phyloP scores from a whole-genome alignment of 1,139 yeast species.

The Saccharomyces hybrid region DNA sequence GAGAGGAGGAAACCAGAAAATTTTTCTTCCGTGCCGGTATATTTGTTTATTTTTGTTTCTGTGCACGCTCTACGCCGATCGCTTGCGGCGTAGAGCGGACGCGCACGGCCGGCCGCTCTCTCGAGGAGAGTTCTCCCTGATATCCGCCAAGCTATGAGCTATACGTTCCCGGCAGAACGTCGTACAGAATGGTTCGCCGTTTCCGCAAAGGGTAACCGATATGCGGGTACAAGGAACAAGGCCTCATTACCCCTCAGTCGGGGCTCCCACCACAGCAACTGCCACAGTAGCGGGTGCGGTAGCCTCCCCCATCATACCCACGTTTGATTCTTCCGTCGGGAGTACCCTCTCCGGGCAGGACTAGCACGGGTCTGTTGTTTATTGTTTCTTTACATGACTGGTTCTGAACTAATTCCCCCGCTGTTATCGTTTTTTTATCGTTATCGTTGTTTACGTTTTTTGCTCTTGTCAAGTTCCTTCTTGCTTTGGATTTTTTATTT shows the following conservation, averaged over 20 bases:
- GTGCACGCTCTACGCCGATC: neutral
- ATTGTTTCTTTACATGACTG: neutral
- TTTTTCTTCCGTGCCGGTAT: neutral
- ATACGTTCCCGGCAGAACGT: neutral
- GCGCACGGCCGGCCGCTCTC: neutral
- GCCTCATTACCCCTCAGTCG: neutral
- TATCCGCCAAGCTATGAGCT: neutral
- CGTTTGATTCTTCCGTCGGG: neutral
- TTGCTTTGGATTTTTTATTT: neutral
- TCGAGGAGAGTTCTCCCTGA: neutral
- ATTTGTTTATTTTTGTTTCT: neutral
- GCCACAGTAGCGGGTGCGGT: neutral
- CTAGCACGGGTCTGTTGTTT: neutral
- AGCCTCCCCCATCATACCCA: neutral
- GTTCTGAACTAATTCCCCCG: neutral
- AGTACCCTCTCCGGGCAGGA: neutral
- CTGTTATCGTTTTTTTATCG: neutral
- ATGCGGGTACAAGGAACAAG: neutral
- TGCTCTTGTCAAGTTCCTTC: neutral
- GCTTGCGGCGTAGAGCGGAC: neutral
- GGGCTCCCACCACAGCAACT: neutral
- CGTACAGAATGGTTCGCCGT: neutral
- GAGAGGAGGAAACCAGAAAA: neutral
- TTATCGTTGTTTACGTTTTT: neutral
- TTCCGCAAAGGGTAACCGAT: neutral